A percentile compares a stretch with the other conserved stretches of the same genome.
These are phyloP conservation scores for Clarireedia homoeocarpa DNA, from an alignment of 2,329 filamentous ascomycete genomes.

Conservation along the genomic window DNA sequence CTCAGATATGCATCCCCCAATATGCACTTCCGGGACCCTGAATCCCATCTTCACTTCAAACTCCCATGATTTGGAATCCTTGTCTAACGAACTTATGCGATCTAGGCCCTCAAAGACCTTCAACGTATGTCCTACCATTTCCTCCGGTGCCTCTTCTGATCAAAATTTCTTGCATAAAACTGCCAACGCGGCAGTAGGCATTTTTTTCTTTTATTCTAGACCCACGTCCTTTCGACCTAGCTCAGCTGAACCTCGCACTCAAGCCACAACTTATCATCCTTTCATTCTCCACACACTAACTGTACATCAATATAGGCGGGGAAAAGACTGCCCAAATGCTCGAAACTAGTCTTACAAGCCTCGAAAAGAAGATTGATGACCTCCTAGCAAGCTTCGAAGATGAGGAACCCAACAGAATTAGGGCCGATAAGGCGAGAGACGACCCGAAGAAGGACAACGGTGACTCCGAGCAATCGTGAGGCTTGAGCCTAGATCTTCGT, in stretches of 20 bases:
- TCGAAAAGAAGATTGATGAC: constrained; percentile 49
- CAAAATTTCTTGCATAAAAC: not conserved
- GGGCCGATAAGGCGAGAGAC: not conserved
- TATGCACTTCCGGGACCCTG: not conserved
- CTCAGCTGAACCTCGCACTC: not conserved
- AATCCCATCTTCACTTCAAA: not conserved
- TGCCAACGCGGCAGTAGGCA: not conserved
- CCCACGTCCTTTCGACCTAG: not conserved
- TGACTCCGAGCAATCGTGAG: too few relatives aligned
- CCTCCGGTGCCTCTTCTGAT: not conserved
- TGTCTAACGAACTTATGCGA: not conserved
- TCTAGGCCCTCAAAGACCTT: constrained; percentile 9
- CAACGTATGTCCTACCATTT: constrained; percentile 4
- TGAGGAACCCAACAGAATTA: constrained; percentile 11
- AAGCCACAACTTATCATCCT: not conserved
- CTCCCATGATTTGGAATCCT: not conserved
- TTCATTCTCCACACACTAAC: not conserved
- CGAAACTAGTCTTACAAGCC: constrained; percentile 42
- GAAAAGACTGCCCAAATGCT: constrained; percentile 46
- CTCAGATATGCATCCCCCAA: not conserved
- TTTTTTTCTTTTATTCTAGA: not conserved
- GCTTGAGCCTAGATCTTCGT: too few relatives aligned
- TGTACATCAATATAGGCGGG: constrained; percentile 29
- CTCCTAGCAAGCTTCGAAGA: constrained; percentile 43
- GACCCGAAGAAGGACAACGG: too few relatives aligned